These are phyloP conservation scores for Croton setiger DNA, from an alignment of 441 rosid species.

Conservation along the genomic window DNA sequence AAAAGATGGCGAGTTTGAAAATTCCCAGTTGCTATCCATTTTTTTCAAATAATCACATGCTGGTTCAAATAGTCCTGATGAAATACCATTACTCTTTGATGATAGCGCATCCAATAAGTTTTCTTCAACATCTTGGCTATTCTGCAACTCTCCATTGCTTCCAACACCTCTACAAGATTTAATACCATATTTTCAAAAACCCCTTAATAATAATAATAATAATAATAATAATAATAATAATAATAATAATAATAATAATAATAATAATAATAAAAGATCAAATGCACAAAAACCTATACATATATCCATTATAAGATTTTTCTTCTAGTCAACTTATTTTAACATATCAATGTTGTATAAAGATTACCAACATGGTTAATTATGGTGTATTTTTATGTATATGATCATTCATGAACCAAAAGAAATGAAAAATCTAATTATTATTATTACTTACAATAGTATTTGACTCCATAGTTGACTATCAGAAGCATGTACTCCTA, in stretches of 20 bases:
- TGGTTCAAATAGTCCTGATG: constrained; percentile 45
- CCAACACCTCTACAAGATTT: constrained; percentile 33
- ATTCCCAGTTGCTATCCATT: constrained; percentile 45
- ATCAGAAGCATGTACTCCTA: constrained; percentile 55
- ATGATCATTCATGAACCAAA: background rate
- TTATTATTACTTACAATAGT: constrained; percentile 39
- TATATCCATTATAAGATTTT: constrained; percentile 27
- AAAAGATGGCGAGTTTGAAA: constrained; percentile 29
- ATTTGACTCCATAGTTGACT: constrained; percentile 65
- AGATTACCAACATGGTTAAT: background rate
- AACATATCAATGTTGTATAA: constrained; percentile 5
- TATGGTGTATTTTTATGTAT: background rate
- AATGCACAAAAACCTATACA: background rate
- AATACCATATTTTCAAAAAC: background rate
- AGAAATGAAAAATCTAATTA: background rate
- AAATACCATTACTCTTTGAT: constrained; percentile 34
- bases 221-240: too few species aligned
- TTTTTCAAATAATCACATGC: constrained; percentile 47
- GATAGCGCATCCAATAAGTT: constrained; percentile 41
- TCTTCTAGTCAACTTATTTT: constrained; percentile 21
- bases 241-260: too few species aligned
- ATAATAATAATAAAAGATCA: too few species aligned
- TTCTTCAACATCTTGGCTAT: constrained; percentile 35
- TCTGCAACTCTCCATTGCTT: constrained; percentile 38
- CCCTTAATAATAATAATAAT: too few species aligned